A percentile compares a stretch with the other conserved stretches of the same genome.
Conservation (phyloP, 2,329 filamentous ascomycete species). For the Epicoccum sorghinum region DNA sequence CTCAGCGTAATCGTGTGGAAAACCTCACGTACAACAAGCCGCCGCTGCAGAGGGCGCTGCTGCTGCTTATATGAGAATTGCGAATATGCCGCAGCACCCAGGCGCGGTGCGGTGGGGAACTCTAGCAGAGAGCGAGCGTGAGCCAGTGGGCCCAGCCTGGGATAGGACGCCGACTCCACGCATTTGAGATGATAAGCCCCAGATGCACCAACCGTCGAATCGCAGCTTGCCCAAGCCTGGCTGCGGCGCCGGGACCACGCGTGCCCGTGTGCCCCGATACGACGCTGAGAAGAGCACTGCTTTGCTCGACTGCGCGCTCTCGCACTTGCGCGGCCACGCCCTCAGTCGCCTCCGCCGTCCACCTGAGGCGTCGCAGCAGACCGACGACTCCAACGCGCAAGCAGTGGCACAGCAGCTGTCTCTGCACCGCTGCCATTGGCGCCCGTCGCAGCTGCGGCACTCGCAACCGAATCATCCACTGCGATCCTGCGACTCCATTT, state of each 20-base stretch:
- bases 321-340: neutral
- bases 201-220: constrained; percentile 10
- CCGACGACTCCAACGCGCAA: constrained; percentile 13
- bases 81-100: constrained; percentile 6
- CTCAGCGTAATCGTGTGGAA: constrained; percentile 7
- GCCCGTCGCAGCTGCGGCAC: constrained; percentile 4
- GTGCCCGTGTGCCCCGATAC: constrained; percentile 3
- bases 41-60: neutral
- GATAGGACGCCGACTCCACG: constrained; percentile 54
- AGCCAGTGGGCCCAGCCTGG: constrained; percentile 54
- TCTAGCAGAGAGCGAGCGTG: constrained; percentile 56
- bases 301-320: neutral
- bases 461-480: constrained; percentile 6
- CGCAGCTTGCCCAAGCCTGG: constrained; percentile 8
- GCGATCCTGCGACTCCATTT: constrained; percentile 13
- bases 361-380: constrained; percentile 7
- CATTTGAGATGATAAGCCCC: constrained; percentile 13
- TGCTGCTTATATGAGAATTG: constrained; percentile 15
- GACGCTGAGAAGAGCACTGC: neutral
- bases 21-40: constrained; percentile 5
- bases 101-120: constrained; percentile 10
- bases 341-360: neutral
- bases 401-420: constrained; percentile 17
- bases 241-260: constrained; percentile 3
- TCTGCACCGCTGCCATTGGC: neutral